phyloP scores from a whole-genome alignment of 2,329 filamentous ascomycete species.

The Coniochaeta prunicola region DNA sequence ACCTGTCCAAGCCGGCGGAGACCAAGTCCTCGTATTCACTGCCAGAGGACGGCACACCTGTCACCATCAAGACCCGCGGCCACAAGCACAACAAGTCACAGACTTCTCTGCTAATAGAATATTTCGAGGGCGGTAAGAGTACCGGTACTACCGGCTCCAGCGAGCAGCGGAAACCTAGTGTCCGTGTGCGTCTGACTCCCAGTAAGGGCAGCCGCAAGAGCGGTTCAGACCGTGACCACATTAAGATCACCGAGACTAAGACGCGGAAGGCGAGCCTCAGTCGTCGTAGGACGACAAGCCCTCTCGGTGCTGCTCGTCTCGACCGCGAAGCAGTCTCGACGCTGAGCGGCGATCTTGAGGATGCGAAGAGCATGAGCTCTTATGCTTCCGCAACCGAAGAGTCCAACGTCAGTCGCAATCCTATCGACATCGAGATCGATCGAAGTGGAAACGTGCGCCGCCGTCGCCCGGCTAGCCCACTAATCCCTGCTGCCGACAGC shows the following conservation, averaged over 20 bases:
- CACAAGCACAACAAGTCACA: conserved; percentile 60
- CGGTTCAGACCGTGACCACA: conserved; percentile 58
- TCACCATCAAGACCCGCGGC: conserved; percentile 79
- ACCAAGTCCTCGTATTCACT: conserved; percentile 71
- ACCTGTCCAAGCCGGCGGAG: conserved; percentile 61
- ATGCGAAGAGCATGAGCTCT: conserved; percentile 62
- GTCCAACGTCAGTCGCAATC: conserved; percentile 68
- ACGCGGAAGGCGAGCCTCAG: conserved; percentile 54
- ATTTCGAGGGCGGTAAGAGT: conserved; percentile 74
- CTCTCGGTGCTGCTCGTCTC: conserved; percentile 52
- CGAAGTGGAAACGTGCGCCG: conserved; percentile 41
- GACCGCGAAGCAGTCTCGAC: conserved; percentile 31
- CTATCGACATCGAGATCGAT: conserved; percentile 86
- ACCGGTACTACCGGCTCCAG: conserved; percentile 40
- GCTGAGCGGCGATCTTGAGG: conserved; percentile 33
- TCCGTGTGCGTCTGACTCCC: conserved; percentile 72
- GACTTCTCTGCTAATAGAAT: conserved; percentile 89
- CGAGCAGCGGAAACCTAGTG: conserved; percentile 69
- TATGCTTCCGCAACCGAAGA: conserved; percentile 74
- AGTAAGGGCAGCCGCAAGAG: conserved; percentile 35
- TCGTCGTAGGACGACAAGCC: conserved; percentile 24
- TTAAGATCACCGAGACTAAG: conserved; percentile 79
- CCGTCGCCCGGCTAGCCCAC: conserved; percentile 61
- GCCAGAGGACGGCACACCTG: conserved; percentile 79
- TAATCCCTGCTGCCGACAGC: conserved; percentile 50